These are phyloP conservation scores for Graphilbum fragrans DNA, from an alignment of 2,329 filamentous ascomycete genomes.

Conservation along the genomic window DNA sequence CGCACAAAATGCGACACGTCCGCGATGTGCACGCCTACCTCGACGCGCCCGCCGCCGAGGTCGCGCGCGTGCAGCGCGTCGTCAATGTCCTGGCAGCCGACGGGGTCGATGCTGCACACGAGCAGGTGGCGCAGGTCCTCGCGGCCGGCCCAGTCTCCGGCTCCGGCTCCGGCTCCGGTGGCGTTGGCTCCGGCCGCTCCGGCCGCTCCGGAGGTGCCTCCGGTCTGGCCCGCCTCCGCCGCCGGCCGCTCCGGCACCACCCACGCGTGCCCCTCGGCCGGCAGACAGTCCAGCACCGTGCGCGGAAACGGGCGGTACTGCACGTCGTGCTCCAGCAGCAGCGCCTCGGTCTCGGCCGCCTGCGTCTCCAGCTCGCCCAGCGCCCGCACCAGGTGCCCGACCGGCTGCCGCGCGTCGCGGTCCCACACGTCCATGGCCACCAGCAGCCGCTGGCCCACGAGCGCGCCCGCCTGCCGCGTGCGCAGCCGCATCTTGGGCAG, in stretches of 20 bases:
- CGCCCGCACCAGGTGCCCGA: conserved; percentile 87
- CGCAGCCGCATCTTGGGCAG: conserved; percentile 92
- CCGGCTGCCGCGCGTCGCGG: conserved; percentile 79
- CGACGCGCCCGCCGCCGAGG: conserved; percentile 84
- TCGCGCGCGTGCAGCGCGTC: conserved; percentile 82
- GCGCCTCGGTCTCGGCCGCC: conserved; percentile 90
- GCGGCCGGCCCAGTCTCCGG: conserved; percentile 71
- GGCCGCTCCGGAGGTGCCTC: no score
- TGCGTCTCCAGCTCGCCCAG: conserved; percentile 92
- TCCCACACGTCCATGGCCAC: conserved; percentile 96
- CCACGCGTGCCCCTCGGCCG: conserved; percentile 87
- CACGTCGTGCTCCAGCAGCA: conserved; percentile 90
- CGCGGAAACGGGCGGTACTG: conserved; percentile 97
- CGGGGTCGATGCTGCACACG: conserved; percentile 94
- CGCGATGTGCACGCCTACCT: conserved; percentile 96
- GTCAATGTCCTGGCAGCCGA: conserved; percentile 95
- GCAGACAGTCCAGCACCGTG: conserved; percentile 86
- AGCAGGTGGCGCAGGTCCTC: conserved; percentile 74
- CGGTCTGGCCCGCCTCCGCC: no score
- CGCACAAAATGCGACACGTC: conserved; percentile 99
- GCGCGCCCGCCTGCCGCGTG: conserved; percentile 77
- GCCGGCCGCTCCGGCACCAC: conserved; percentile 50
- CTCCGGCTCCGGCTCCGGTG: conserved; percentile 52
- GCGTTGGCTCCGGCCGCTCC: no score
- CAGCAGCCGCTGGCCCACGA: conserved; percentile 82